Evolutionary conservation across 345 rosid genomes (phyloP), one percentile per base, ranked within the genome.

Genomic region (Erysimum cheiranthoides): DNA sequence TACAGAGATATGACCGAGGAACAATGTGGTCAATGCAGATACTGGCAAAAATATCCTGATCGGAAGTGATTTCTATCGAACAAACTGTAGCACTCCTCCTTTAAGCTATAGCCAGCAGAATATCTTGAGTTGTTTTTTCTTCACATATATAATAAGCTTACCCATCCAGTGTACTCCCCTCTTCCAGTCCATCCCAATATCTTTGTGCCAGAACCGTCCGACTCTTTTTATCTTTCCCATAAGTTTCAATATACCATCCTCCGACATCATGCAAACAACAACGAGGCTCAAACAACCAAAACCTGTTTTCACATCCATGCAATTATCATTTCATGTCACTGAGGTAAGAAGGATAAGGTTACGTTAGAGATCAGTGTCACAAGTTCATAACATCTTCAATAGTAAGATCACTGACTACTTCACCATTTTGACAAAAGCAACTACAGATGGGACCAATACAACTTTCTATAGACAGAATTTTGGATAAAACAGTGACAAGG

Each of bases 201-300:
- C 97, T 89, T 78, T 75, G 93, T 31, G 91, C 86, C 21, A 73
- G 85, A 67, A 87, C 89, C 3, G 92, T 89, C 56, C 70, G 72
- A 17, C 88, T 88, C 78, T 86, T 92, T 82, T 86, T 82, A 77
- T 92, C 96, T 84, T 86, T 84, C 38, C 92, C 97, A 72, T 78
- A 92, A 74, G 99, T 92, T 85, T 94, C 99, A 72, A 94, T 61
- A 80, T 94, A 94, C 97, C 98, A 94, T 75, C 98, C 97, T 61
- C 98, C 97, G 51, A 88, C 84, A 62, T 92, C 93, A 80, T 94
- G 99, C 85, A 83, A 75, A 69, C 81, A 85, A 81, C 96, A 92
- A 47, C 99, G 95, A 61, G 97, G 96, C 84, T 92, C 96, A 65
- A 94, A 94, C 85, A 94, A 81, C 98, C 98, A 94, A 86, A 87